phyloP scores from a whole-genome alignment of 306 rosid species.

The Quercus alba region DNA sequence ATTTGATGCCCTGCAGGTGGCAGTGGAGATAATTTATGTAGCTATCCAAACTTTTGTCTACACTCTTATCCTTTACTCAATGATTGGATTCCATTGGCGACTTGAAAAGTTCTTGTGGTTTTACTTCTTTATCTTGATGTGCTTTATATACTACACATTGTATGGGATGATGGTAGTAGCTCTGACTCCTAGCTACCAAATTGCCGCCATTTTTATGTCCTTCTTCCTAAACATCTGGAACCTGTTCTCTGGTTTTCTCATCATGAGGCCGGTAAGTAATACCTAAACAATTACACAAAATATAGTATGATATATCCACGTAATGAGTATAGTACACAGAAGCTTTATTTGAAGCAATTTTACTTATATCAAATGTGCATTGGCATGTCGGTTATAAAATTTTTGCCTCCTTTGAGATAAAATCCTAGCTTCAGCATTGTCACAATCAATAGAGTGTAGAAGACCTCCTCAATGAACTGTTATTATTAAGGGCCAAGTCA shows the following conservation, averaged over 20 bases:
- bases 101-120: constrained; percentile 53
- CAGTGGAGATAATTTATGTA: constrained; percentile 47
- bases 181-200: constrained; percentile 54
- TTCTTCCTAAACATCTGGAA: constrained; percentile 59
- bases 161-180: constrained; percentile 65
- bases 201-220: constrained; percentile 52
- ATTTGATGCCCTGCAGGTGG: constrained; percentile 39
- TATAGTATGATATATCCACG: neutral
- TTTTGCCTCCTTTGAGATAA: no score
- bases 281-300: neutral
- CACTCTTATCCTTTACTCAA: constrained; percentile 47
- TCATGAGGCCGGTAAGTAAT: constrained; percentile 40
- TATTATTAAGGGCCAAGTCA: no score
- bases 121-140: constrained; percentile 51
- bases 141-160: constrained; percentile 53
- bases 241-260: constrained; percentile 53
- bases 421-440: no score
- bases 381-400: no score
- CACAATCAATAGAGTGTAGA: no score
- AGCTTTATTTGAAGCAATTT: neutral
- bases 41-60: constrained; percentile 42
- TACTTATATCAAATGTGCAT: neutral
- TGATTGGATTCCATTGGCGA: constrained; percentile 55
- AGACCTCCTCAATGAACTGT: no score
- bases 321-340: neutral